Conservation (phyloP, 2,329 filamentous ascomycete genomes). For the Golovinomyces cichoracearum region DNA sequence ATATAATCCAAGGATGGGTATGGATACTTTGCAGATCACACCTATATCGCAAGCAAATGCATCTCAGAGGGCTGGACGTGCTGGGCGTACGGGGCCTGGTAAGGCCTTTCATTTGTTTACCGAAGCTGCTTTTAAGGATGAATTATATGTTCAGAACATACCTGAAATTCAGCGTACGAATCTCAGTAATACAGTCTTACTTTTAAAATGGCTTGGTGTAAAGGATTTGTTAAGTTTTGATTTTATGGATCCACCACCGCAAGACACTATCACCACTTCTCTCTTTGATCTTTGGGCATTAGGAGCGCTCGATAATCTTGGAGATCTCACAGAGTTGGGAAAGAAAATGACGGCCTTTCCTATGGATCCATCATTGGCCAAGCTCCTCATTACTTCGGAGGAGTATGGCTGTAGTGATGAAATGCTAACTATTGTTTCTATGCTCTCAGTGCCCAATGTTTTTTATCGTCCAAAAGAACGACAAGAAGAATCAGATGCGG, state of each 20-base stretch:
- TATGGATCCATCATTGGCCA: conserved; percentile 89
- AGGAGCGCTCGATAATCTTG: conserved; percentile 77
- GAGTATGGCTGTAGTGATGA: conserved; percentile 88
- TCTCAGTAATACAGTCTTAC: conserved; percentile 73
- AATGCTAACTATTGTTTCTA: conserved; percentile 93
- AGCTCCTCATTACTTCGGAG: conserved; percentile 74
- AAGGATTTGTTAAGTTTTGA: conserved; percentile 89
- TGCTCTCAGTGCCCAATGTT: conserved; percentile 88
- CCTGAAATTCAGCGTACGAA: conserved; percentile 96
- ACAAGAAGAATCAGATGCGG: conserved; percentile 84
- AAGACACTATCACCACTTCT: conserved; percentile 91
- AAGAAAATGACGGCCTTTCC: conserved; percentile 90
- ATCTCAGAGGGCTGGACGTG: conserved; percentile 75
- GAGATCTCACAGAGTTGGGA: conserved; percentile 67
- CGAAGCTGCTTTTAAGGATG: conserved; percentile 81
- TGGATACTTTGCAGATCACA: conserved; percentile 95
- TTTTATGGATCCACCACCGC: conserved; percentile 95
- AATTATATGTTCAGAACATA: conserved; percentile 89
- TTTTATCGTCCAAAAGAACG: conserved; percentile 95
- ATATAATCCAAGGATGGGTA: conserved; percentile 96
- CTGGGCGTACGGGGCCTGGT: conserved; percentile 78
- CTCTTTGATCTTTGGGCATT: conserved; percentile 95
- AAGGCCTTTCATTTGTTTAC: conserved; percentile 90
- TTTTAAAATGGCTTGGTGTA: conserved; percentile 83
- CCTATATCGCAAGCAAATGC: conserved; percentile 94